Base-by-base conservation (phyloP, 805 yeast species). In the Diddensiella transvaalensis region DNA sequence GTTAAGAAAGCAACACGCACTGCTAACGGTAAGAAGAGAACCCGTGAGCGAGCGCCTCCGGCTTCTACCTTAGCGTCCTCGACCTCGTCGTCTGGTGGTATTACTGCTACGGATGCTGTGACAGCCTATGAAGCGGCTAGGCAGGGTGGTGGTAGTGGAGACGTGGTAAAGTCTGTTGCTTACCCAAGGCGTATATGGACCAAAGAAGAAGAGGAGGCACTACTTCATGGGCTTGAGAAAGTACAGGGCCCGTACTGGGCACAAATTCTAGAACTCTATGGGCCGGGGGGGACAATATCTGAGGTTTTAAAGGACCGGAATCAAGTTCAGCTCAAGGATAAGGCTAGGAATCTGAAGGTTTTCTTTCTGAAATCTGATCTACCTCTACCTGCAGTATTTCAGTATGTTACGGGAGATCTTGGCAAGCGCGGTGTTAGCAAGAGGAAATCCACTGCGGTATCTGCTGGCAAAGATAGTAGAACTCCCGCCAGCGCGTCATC, bases 321-420 rank as follows among this genome's bases (percentile, higher is more conserved):
- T 3, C 95, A 89, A 60, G 87, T 91, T 15, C 99, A 93, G 63
- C 74, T 93, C 50, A 93, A 93, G 65, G 99, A 93, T 64, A 93
- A 93, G 64, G 98, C 98, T 0, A 77, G 99, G 56, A 93, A 93
- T 63, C 85, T 96, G 88, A 93, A 93, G 64, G 78, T 90, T 78
- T 82, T 83, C 55, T 88, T 84, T 63, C 69, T 89, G 50, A 86
- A 88, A 60, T 77, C 82, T 44, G 86, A 85, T 1, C 66, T 81
- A 32, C 84, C 85, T 6, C 78, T 91, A 2, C 99, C 99, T 0
- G 81, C 76, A 2, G 90, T 87, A 60, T 69, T 93, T 51, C 73
- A 72, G 46, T 82, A 84, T 19, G 98, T 91, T 18, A 91, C 98
- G 1, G 98, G 98, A 40, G 96, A 83, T 55, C 56, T 61, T 43